Evolutionary conservation across 768 basidiomycete genomes (phyloP), one percentile per base, ranked within the genome.

Genomic region (Lactarius akahatsu): DNA sequence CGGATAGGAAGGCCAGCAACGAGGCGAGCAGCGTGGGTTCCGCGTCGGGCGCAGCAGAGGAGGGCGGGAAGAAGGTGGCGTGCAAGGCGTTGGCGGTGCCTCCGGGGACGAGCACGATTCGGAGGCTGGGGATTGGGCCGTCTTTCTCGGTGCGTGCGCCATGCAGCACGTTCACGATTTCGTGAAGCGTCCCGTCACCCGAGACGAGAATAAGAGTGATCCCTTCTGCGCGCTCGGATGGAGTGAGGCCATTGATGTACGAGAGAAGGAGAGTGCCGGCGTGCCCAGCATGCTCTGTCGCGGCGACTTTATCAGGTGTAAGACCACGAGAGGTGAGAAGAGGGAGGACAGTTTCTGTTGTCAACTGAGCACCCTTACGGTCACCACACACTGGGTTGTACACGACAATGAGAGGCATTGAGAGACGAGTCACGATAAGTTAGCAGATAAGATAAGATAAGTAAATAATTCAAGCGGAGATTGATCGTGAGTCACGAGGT

Each of bases 61-160:
- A 56, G 0, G 85, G 83, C 0, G 87, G 87, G 75, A 90, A 96
- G 34, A 94, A 77, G 8, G 91, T 87, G 7, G 85, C 81, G 76
- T 90, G 95, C 40, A 97, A 81, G 0, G 96, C 96, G 74, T 98
- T 98, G 52, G 94, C 95, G n/a, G 94, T 96, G 30, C 94, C 94
- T 59, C 84, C 84, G 4, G 94, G 93, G 54, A 91, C 78, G 58
- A 79, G 82, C 20, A 79, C 85, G 67, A 88, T 78, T 40, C 72
- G 72, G 63, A 88, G 70, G 32, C 23, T 41, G 8, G 68, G 68
- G 15, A 52, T 56, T 1, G 64, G 18, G 2, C 8, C 20, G 32
- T 63, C 45, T 28, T 45, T 40, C 13, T 47, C 47, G 20, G 23
- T 1, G 3, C 54, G 59, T 36, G 61, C 62, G 11, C 34, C 20